Base-by-base conservation (phyloP, 148 eudicot species). In the Chenopodium album region DNA sequence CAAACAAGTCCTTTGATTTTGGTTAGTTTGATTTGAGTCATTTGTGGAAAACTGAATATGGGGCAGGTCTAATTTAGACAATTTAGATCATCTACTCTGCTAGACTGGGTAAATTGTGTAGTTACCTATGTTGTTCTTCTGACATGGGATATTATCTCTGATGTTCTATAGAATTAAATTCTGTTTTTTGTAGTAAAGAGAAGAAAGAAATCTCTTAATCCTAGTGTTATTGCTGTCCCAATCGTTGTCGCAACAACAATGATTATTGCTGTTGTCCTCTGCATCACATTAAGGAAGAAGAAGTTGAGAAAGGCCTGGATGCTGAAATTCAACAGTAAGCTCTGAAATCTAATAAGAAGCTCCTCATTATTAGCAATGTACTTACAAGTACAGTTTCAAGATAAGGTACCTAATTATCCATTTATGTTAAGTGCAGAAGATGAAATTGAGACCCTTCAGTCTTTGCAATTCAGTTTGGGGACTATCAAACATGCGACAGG, bases 401-500 rank as follows among this genome's bases (percentile, higher is more conserved):
- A 56, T 2, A 56, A 56, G 16, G 20, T 56, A 56, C 62, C 62
- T 17, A 56, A 56, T 14, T 16, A 56, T 56, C 5, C 5, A 14
- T 56, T 71, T 32, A 7, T n/a, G 5, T 19, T 23, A 41, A 41
- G 44, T 34, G 22, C 63, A 84, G 86, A 80, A 76, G 80, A 84
- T 16, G 86, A 84, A 70, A 69, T 68, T 8, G 76, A 80, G 26
- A 44, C 83, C 31, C 79, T 84, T 5, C 50, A 80, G 34, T 84
- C 86, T 17, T 80, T 83, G 76, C 82, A 83, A 67, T 79, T 83
- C 59, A 83, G 76, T 79, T 74, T 83, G 6, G 76, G 79, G 7
- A 74, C 73, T 20, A 80, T 84, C 17, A 80, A 72, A 59, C 71
- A 22, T 23, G 84, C 86, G 34, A 84, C 84, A 34, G 26, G 52